phyloP scores from a whole-genome alignment of 2,329 filamentous ascomycete species.

The Zymoseptoria brevis region DNA sequence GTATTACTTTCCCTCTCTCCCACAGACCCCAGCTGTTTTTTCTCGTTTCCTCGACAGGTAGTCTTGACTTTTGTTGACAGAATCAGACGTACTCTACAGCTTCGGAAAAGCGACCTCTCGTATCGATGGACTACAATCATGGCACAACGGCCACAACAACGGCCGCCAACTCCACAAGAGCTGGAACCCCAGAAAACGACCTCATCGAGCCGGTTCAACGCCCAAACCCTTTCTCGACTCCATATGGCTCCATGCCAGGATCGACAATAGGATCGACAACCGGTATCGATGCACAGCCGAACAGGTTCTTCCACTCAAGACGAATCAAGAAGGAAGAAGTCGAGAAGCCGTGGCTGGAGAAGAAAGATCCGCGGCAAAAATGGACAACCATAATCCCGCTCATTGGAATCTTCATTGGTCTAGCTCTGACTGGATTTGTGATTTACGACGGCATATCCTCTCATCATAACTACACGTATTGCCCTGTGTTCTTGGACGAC shows the following conservation, averaged over 20 bases:
- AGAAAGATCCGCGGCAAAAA: conserved; percentile 69
- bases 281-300: conserved; percentile 25
- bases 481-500: conserved; percentile 57
- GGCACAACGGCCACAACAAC: conserved; percentile 26
- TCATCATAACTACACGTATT: conserved; percentile 69
- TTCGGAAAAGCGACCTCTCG: background rate
- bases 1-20: background rate
- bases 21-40: background rate
- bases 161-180: conserved; percentile 30
- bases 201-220: conserved; percentile 23
- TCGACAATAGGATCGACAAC: conserved; percentile 38
- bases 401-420: conserved; percentile 60
- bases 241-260: conserved; percentile 37
- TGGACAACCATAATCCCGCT: conserved; percentile 78
- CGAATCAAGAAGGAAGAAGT: conserved; percentile 63
- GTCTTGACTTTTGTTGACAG: background rate
- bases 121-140: conserved; percentile 23
- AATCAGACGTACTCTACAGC: background rate
- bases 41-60: background rate
- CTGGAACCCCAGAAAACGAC: conserved; percentile 33
- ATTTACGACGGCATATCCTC: conserved; percentile 66
- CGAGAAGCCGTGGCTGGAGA: conserved; percentile 70
- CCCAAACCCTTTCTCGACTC: conserved; percentile 32
- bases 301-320: conserved; percentile 62
- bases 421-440: conserved; percentile 60